phyloP scores from a whole-genome alignment of 768 basidiomycete species.

The Mycena rebaudengoi region DNA sequence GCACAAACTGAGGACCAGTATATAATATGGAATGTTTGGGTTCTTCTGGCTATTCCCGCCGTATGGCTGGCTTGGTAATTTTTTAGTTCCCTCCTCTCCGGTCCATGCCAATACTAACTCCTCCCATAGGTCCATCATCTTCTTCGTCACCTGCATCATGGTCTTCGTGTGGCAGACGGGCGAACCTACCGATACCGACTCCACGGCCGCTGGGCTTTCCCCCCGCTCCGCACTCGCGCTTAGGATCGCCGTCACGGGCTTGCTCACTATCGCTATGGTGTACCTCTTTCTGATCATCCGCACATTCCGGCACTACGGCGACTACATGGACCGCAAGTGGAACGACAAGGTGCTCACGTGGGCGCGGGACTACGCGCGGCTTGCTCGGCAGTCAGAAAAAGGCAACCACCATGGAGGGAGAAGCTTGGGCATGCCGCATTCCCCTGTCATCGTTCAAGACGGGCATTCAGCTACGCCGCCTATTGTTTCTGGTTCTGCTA shows the following conservation, averaged over 20 bases:
- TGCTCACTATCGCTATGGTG: constrained; percentile 52
- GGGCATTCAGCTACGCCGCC: too few relatives aligned
- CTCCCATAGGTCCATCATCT: constrained; percentile 52
- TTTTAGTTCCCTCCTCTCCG: background rate
- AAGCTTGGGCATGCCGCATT: background rate
- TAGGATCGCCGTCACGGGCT: constrained; percentile 47
- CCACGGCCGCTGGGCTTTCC: constrained; percentile 33
- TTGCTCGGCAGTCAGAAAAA: background rate
- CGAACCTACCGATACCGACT: constrained; percentile 39
- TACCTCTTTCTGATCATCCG: constrained; percentile 53
- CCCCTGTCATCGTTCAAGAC: background rate
- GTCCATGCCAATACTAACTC: background rate
- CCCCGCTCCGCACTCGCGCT: constrained; percentile 44
- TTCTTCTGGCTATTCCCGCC: constrained; percentile 59
- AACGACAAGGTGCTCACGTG: constrained; percentile 4
- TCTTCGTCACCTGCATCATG: constrained; percentile 56
- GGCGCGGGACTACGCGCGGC: background rate
- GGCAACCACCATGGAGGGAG: background rate
- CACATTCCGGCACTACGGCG: constrained; percentile 54
- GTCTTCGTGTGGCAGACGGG: constrained; percentile 61
- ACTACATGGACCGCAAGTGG: constrained; percentile 20
- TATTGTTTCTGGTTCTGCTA: too few relatives aligned
- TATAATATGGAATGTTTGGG: constrained; percentile 60
- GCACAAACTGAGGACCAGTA: constrained; percentile 38
- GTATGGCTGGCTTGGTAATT: constrained; percentile 64